phyloP scores from a whole-genome alignment of 164 flowering plant species.

The Vitis labrusca region DNA sequence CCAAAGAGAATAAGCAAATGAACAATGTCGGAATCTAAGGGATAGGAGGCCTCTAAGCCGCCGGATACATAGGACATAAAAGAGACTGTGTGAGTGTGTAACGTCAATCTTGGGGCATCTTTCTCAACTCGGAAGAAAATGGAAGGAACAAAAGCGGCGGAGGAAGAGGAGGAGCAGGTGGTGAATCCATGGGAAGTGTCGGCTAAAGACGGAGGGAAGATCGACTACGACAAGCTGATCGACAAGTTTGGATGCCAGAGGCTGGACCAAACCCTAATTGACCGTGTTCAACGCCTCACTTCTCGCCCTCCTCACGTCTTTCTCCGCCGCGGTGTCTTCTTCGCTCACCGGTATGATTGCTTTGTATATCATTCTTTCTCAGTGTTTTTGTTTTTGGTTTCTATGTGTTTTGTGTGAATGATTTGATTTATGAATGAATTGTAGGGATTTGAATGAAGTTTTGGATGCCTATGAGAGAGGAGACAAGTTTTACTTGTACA shows the following conservation, averaged over 20 bases:
- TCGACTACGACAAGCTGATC: slow-evolving; percentile 96
- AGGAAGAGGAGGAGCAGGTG: slow-evolving; percentile 59
- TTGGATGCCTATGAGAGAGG: slow-evolving; percentile 83
- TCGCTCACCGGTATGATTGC: slow-evolving; percentile 66
- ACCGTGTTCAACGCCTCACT: slow-evolving; percentile 82
- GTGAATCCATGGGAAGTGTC: slow-evolving; percentile 92
- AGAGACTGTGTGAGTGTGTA: too few species aligned
- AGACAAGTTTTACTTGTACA: slow-evolving; percentile 80
- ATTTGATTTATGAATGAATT: background rate
- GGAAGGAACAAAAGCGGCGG: background rate
- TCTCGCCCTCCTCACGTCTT: slow-evolving; percentile 80
- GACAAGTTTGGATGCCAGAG: slow-evolving; percentile 88
- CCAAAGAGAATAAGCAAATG: too few species aligned
- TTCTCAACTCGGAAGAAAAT: too few species aligned
- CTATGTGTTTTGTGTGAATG: background rate
- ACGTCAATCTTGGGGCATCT: too few species aligned
- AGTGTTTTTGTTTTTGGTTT: background rate
- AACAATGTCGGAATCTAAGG: too few species aligned
- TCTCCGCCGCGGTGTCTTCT: slow-evolving; percentile 95
- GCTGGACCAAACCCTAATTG: slow-evolving; percentile 56
- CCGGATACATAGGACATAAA: too few species aligned
- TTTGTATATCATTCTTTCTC: background rate
- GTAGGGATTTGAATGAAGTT: slow-evolving; percentile 73
- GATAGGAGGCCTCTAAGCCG: too few species aligned
- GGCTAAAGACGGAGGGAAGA: slow-evolving; percentile 74